A percentile compares a stretch with the other conserved stretches of the same genome.
phyloP scores from a whole-genome alignment of 2,329 filamentous ascomycete genomes.

The Monosporascus cannonballus region DNA sequence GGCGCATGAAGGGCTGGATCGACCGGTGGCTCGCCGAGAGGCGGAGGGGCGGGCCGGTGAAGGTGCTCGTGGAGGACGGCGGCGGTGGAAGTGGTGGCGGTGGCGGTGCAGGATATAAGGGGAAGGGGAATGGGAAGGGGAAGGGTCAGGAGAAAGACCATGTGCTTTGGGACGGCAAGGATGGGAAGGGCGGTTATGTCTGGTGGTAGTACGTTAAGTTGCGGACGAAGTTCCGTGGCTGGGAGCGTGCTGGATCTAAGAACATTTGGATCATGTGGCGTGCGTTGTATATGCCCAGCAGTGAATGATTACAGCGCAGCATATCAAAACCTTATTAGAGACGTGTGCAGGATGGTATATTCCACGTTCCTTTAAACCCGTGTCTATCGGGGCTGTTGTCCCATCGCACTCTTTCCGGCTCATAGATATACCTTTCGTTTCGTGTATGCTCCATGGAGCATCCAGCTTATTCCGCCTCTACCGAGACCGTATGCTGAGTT shows the following conservation, averaged over 20 bases:
- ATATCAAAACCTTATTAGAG: background rate
- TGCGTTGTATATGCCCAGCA: background rate
- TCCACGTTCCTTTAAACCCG: background rate
- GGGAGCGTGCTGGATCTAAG: background rate
- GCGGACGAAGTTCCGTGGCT: background rate
- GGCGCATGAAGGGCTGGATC: constrained; percentile 59
- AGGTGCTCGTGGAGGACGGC: constrained; percentile 35
- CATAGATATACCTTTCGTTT: background rate
- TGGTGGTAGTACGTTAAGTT: constrained; percentile 29
- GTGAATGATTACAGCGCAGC: background rate
- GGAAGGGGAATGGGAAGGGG: constrained; percentile 23
- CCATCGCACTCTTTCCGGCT: background rate
- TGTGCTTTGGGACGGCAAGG: constrained; percentile 35
- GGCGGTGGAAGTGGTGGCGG: constrained; percentile 37
- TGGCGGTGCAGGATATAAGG: constrained; percentile 26
- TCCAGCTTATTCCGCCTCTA: too few relatives aligned
- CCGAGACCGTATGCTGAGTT: too few relatives aligned
- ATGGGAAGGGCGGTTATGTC: constrained; percentile 32
- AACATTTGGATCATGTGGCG: background rate
- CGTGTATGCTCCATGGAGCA: too few relatives aligned
- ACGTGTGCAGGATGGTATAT: background rate
- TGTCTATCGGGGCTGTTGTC: background rate
- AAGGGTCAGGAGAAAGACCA: constrained; percentile 28
- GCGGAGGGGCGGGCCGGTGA: constrained; percentile 47
- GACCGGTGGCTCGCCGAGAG: constrained; percentile 57